phyloP scores from a whole-genome alignment of 768 basidiomycete species.

The Hypsizygus marmoreus region DNA sequence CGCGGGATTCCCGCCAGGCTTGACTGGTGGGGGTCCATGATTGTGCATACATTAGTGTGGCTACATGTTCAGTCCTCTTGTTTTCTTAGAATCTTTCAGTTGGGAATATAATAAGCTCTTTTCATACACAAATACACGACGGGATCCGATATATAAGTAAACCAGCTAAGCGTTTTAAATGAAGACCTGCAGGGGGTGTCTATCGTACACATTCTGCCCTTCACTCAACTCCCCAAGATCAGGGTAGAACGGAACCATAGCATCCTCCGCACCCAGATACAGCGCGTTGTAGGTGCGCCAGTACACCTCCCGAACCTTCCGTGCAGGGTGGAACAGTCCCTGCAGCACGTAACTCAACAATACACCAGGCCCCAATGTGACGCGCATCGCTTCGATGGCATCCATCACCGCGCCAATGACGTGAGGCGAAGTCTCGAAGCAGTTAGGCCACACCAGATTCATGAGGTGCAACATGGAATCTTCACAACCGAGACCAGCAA shows the following conservation, averaged over 20 bases:
- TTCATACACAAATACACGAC: slow-evolving; percentile 1
- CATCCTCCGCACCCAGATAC: slow-evolving; percentile 88
- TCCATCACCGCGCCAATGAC: slow-evolving; percentile 99
- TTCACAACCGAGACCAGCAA: slow-evolving; percentile 95
- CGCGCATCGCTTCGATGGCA: slow-evolving; percentile 95
- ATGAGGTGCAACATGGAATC: slow-evolving; percentile 97
- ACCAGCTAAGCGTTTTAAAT: slow-evolving; percentile 53
- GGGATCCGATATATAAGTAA: too few species aligned
- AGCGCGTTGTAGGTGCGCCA: slow-evolving; percentile 96
- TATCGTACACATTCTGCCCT: slow-evolving; percentile 86
- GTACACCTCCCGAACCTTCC: slow-evolving; percentile 97
- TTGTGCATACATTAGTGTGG: neutral
- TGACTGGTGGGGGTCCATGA: slow-evolving; percentile 54
- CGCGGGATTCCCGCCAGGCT: slow-evolving; percentile 77
- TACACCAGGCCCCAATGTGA: slow-evolving; percentile 92
- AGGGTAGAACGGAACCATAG: slow-evolving; percentile 94
- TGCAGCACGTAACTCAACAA: slow-evolving; percentile 91
- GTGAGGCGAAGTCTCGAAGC: slow-evolving; percentile 97
- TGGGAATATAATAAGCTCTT: slow-evolving; percentile 5
- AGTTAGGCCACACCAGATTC: slow-evolving; percentile 99
- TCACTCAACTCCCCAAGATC: slow-evolving; percentile 89
- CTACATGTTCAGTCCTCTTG: neutral
- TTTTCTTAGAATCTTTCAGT: slow-evolving; percentile 6
- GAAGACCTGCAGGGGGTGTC: slow-evolving; percentile 83
- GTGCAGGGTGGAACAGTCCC: slow-evolving; percentile 95